These are phyloP conservation scores for Tephrocybe sp. DNA, from an alignment of 768 basidiomycete genomes.

Conservation along the genomic window DNA sequence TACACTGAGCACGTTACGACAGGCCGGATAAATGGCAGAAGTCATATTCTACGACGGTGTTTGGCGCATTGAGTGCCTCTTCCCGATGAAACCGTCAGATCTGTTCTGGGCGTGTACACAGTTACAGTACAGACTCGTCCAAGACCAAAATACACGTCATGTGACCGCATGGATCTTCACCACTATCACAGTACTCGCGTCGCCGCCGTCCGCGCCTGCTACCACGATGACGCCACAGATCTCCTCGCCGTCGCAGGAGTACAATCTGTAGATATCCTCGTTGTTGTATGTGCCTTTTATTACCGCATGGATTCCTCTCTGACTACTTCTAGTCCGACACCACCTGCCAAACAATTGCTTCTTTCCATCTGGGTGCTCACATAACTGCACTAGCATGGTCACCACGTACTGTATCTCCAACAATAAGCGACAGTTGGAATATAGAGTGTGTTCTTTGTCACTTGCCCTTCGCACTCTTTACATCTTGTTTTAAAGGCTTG, in stretches of 20 bases:
- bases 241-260: slow-evolving; percentile 73
- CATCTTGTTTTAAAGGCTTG: slow-evolving; percentile 45
- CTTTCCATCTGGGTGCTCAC: slow-evolving; percentile 69
- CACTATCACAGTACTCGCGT: slow-evolving; percentile 61
- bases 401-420: slow-evolving; percentile 63
- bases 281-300: slow-evolving; percentile 45
- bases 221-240: slow-evolving; percentile 61
- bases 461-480: background rate
- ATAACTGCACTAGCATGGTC: slow-evolving; percentile 82
- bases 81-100: slow-evolving; percentile 44
- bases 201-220: slow-evolving; percentile 59
- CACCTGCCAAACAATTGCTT: slow-evolving; percentile 52
- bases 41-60: slow-evolving; percentile 78
- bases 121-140: too few relatives aligned
- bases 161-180: slow-evolving; percentile 51
- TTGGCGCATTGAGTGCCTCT: slow-evolving; percentile 93
- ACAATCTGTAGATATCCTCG: slow-evolving; percentile 68
- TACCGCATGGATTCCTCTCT: background rate
- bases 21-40: slow-evolving; percentile 94
- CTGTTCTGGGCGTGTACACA: slow-evolving; percentile 7
- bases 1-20: slow-evolving; percentile 14
- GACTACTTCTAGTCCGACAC: slow-evolving; percentile 35
- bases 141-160: too few relatives aligned
- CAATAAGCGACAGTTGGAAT: slow-evolving; percentile 60
- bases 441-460: slow-evolving; percentile 53